Evolutionary conservation across 169 alveolate species (phyloP).

Genomic region (Eimeria maxima): DNA sequence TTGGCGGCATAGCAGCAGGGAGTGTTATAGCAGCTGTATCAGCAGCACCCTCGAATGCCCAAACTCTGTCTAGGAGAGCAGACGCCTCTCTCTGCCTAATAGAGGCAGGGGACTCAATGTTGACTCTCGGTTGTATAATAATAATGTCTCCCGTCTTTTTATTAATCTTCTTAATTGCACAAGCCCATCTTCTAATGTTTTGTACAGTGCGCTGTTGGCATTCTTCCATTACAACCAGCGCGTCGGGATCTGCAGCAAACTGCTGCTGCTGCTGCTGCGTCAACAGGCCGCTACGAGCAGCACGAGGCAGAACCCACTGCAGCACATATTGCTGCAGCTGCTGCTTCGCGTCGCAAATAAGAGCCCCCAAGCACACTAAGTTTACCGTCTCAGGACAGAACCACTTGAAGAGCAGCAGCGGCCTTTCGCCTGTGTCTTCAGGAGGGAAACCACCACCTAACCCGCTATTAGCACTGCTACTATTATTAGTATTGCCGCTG

Average conservation of each 20-base stretch:
- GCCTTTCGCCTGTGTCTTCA: constrained; percentile 89
- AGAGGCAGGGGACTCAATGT: constrained; percentile 88
- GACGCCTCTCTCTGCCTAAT: constrained; percentile 83
- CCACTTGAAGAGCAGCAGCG: constrained; percentile 91
- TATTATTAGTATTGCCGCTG: constrained; percentile 47
- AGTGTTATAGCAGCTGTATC: constrained; percentile 7
- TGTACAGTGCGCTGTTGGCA: constrained; percentile 90
- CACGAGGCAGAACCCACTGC: constrained; percentile 91
- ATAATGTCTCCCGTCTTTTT: constrained; percentile 91
- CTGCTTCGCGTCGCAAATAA: constrained; percentile 91
- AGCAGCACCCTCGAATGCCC: constrained; percentile 5
- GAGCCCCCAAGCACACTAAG: constrained; percentile 90
- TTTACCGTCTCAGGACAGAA: constrained; percentile 88
- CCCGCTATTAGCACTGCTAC: constrained; percentile 38
- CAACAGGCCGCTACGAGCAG: constrained; percentile 72
- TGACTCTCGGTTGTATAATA: constrained; percentile 88
- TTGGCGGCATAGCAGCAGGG: too few relatives aligned
- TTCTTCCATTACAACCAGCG: constrained; percentile 88
- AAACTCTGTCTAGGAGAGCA: constrained; percentile 44
- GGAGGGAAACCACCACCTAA: constrained; percentile 86
- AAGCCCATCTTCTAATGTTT: constrained; percentile 91
- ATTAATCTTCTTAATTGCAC: constrained; percentile 91
- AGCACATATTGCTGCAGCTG: constrained; percentile 84
- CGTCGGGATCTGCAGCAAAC: neutral
- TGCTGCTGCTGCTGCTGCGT: constrained; percentile 34